A percentile compares a stretch with the other conserved stretches of the same genome.
Evolutionary conservation across 495 filamentous ascomycete species (phyloP).

Genomic region (Aspergillus egyptiacus): DNA sequence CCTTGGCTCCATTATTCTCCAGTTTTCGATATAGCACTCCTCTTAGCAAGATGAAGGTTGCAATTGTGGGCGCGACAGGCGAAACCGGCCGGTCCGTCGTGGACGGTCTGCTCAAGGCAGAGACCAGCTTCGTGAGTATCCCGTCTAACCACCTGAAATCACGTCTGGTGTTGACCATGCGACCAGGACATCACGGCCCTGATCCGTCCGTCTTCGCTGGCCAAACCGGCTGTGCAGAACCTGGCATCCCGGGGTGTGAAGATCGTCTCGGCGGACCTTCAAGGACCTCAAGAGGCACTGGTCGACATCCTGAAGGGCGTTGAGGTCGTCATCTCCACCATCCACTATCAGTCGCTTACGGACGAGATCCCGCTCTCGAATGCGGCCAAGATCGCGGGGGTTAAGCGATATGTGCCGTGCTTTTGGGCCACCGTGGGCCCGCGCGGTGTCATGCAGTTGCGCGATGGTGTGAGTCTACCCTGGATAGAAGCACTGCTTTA

Average conservation of each 20-base stretch:
- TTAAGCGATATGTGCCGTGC: constrained; percentile 38
- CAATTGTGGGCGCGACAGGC: constrained; percentile 20
- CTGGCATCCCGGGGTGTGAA: constrained; percentile 24
- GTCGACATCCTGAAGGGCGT: constrained; percentile 19
- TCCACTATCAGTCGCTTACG: constrained; percentile 24
- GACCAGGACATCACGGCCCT: constrained; percentile 28
- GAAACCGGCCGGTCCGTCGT: constrained; percentile 18
- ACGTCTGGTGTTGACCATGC: neutral
- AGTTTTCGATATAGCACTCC: neutral
- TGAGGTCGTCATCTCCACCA: constrained; percentile 32
- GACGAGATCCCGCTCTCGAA: constrained; percentile 16
- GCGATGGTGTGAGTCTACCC: constrained; percentile 17
- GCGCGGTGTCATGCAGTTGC: constrained; percentile 15
- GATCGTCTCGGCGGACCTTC: constrained; percentile 22
- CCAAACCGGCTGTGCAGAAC: constrained; percentile 20
- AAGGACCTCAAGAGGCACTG: constrained; percentile 19
- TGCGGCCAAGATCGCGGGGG: constrained; percentile 21
- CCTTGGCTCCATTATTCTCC: no score
- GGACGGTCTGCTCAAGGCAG: constrained; percentile 18
- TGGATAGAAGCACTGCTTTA: no score
- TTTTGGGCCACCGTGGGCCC: constrained; percentile 23
- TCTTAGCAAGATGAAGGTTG: constrained; percentile 1
- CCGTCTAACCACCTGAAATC: neutral
- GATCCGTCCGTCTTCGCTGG: constrained; percentile 24
- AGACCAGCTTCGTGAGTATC: constrained; percentile 12